phyloP scores from a whole-genome alignment of 371 early-diverging fungal species.

The Apophysomyces ossiformis region DNA sequence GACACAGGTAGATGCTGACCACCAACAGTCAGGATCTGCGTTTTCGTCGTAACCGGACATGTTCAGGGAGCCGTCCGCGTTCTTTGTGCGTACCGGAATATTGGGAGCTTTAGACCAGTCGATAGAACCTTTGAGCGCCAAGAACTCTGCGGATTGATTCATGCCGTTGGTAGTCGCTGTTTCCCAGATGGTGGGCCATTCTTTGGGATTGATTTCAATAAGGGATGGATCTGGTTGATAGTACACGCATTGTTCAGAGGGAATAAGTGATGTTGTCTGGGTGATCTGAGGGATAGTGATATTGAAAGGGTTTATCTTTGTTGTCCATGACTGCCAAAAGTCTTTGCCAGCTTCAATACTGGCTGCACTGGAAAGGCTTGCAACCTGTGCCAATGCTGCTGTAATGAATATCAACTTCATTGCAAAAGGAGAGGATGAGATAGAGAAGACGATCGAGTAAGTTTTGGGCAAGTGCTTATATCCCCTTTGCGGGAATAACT shows the following conservation, averaged over 20 bases:
- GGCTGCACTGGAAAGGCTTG: constrained; percentile 1
- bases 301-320: constrained; percentile 34
- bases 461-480: not conserved
- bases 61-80: constrained; percentile 23
- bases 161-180: constrained; percentile 43
- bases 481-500: not conserved
- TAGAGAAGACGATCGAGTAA: not conserved
- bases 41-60: constrained; percentile 26
- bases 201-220: constrained; percentile 18
- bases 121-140: constrained; percentile 31
- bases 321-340: constrained; percentile 25
- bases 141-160: constrained; percentile 36
- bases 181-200: constrained; percentile 41
- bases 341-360: constrained; percentile 12
- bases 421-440: constrained; percentile 1
- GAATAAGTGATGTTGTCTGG: constrained; percentile 38
- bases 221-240: constrained; percentile 22
- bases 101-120: constrained; percentile 35
- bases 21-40: constrained; percentile 58
- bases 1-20: constrained; percentile 52
- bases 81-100: constrained; percentile 21
- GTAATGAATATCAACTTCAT: constrained; percentile 1
- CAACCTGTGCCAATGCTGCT: constrained; percentile 7
- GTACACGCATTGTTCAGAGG: constrained; percentile 32
- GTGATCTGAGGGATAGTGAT: constrained; percentile 38